Conservation (phyloP, 495 filamentous ascomycete species). For the Hamigera avellanea region DNA sequence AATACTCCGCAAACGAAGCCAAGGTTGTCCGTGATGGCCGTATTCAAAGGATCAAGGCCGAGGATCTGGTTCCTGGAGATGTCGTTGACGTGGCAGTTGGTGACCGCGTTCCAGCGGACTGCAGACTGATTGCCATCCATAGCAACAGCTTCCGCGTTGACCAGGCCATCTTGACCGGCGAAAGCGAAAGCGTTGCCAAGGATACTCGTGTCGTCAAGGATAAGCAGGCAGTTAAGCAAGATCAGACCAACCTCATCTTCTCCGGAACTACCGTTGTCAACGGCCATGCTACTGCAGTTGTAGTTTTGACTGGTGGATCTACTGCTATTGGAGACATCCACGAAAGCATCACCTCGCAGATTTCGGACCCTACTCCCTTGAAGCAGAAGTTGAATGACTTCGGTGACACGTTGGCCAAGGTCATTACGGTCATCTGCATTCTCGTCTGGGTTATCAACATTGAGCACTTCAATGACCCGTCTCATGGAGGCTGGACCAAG, state of each 20-base stretch:
- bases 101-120: slow-evolving; percentile 94
- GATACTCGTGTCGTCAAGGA: slow-evolving; percentile 60
- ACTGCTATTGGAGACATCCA: slow-evolving; percentile 99
- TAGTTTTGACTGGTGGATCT: slow-evolving; percentile 78
- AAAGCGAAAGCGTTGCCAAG: slow-evolving; percentile 95
- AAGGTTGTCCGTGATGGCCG: slow-evolving; percentile 78
- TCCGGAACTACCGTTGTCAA: slow-evolving; percentile 96
- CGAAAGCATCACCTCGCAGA: slow-evolving; percentile 94
- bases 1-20: slow-evolving; percentile 97
- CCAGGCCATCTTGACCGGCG: slow-evolving; percentile 95
- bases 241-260: slow-evolving; percentile 96
- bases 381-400: slow-evolving; percentile 99
- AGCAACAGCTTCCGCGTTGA: slow-evolving; percentile 96
- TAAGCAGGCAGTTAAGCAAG: slow-evolving; percentile 84
- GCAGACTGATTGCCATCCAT: slow-evolving; percentile 77
- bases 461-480: slow-evolving; percentile 87
- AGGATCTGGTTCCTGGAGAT: slow-evolving; percentile 93
- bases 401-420: slow-evolving; percentile 91
- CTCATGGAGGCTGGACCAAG: slow-evolving; percentile 90
- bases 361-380: slow-evolving; percentile 91
- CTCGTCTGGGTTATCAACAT: slow-evolving; percentile 98
- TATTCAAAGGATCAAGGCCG: slow-evolving; percentile 70
- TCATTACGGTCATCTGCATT: slow-evolving; percentile 93
- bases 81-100: slow-evolving; percentile 83
- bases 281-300: slow-evolving; percentile 84